Evolutionary conservation across 306 rosid species (phyloP), one percentile per base, ranked within the genome.

Genomic region (Ammopiptanthus mongolicus): DNA sequence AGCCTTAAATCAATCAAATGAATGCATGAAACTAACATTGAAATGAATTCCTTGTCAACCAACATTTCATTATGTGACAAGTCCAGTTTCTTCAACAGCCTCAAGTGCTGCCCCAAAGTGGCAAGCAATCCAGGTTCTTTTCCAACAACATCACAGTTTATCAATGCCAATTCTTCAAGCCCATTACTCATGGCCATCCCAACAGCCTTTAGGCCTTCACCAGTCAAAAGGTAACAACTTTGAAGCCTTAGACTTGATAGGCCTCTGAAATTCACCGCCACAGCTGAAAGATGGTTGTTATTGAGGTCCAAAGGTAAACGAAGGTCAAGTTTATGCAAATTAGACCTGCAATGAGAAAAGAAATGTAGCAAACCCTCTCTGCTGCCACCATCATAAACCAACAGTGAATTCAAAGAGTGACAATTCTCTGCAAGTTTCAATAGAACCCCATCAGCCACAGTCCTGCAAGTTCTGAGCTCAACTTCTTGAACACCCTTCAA

Each of bases 381-480:
- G 80, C 97, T 91, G 4, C 97, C 97, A 28, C 98, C 98, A 50
- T 95, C 98, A 66, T 95, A 87, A 59, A 95, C 83, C 80, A 90
- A 60, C 1, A 95, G 87, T 1, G 97, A 90, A 41, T 31, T 71
- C 29, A 95, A 76, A 17, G 86, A 85, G 14, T 23, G 19, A 12
- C 82, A 90, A 81, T 90, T 83, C 51, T 90, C 91, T 0, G 85
- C 78, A 31, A 91, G 69, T 62, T 84, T 88, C n/a, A 85, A 25
- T 1, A 95, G 86, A 62, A 95, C 85, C 28, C 56, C 85, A 48
- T 95, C 95, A 47, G 89, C 86, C 18, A 91, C 82, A n/a, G 81
- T 89, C 77, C 98, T 89, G 50, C 98, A 91, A 55, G 93, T 91
- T 71, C 89, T 72, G 14, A 95, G 86, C 82, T 95, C 97, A 67